Evolutionary conservation across 2,329 filamentous ascomycete species (phyloP).

Genomic region (Simplicillium sp.): DNA sequence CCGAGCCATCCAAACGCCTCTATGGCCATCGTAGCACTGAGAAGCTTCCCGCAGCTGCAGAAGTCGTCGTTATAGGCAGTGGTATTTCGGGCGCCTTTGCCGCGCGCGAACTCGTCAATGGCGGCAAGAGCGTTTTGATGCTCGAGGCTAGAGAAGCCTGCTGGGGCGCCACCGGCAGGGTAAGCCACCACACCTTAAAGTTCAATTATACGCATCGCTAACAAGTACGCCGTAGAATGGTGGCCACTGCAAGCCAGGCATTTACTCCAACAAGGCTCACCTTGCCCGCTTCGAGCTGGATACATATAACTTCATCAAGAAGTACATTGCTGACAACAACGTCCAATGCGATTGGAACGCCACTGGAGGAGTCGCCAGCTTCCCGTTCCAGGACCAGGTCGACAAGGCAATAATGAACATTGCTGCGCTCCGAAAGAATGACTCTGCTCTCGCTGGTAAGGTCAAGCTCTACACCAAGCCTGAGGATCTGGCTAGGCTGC

Average conservation of each 20-base stretch:
- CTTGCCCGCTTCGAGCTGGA: constrained; percentile 64
- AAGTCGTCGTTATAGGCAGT: constrained; percentile 64
- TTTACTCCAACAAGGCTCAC: constrained; percentile 51
- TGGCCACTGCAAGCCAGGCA: constrained; percentile 65
- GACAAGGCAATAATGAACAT: constrained; percentile 40
- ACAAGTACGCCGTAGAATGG: constrained; percentile 40
- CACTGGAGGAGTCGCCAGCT: constrained; percentile 54
- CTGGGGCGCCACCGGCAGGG: constrained; percentile 74
- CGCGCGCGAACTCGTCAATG: constrained; percentile 50
- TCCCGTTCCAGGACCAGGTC: constrained; percentile 48
- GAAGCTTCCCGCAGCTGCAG: constrained; percentile 50
- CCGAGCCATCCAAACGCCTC: constrained; percentile 53
- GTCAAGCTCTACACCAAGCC: constrained; percentile 29
- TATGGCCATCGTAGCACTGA: constrained; percentile 59
- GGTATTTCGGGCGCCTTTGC: constrained; percentile 70
- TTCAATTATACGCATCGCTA: not conserved
- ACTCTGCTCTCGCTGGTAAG: constrained; percentile 47
- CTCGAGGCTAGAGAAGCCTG: constrained; percentile 73
- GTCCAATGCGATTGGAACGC: constrained; percentile 63
- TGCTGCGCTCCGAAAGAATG: constrained; percentile 32
- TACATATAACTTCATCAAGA: constrained; percentile 52
- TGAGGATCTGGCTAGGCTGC: constrained; percentile 37
- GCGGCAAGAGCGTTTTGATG: constrained; percentile 51
- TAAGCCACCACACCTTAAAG: constrained; percentile 28
- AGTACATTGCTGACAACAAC: constrained; percentile 43